Base-by-base conservation (phyloP, 2,329 filamentous ascomycete genomes). In the Ilyonectria robusta region DNA sequence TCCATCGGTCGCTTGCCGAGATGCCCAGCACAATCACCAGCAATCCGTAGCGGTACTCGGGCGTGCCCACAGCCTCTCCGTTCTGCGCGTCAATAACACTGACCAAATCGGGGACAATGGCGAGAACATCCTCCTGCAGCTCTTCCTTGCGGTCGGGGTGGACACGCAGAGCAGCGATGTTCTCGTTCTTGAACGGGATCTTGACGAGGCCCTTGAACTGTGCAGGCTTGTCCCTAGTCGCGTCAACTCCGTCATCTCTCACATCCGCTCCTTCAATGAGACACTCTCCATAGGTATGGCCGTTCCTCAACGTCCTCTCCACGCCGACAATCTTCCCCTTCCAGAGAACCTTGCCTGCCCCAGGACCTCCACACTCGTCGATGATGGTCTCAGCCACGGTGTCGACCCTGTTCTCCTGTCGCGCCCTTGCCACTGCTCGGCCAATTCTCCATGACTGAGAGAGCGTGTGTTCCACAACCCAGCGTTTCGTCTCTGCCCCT, bases 141-240 rank as follows among this genome's bases (percentile, higher is more conserved):
- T 85, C 84, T n/a, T 79, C 76, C 1, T 75, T 70, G 15, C 78
- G 71, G 11, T 76, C 76, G 6, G 79, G 60, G 29, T 74, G 70
- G 0, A 82, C 69, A 57, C 72, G 79, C 51, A 85, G 79, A 0
- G 87, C 90, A n/a, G 87, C 87, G 50, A 93, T 91, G 72, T 93
- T 93, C 75, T 93, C 91, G 77, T 93, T 93, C 80, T 92, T 92
- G 82, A 93, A 93, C 0, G 91, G 90, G 55, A 93, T 90, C 75
- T 88, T 90, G 75, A 92, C 79, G 33, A 78, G 70, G 0, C 88
- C 88, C 48, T 75, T 66, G 76, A 85, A 80, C 35, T 78, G 72
- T 2, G 69, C 17, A 3, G 37, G 2, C 2, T 26, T 19, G 11
- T 57, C 44, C 54, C 63, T 40, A 13, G 59, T 50, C 6, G 58